Conservation (phyloP, 1,139 yeast species). For the Saccharomycopsis hybrid region DNA sequence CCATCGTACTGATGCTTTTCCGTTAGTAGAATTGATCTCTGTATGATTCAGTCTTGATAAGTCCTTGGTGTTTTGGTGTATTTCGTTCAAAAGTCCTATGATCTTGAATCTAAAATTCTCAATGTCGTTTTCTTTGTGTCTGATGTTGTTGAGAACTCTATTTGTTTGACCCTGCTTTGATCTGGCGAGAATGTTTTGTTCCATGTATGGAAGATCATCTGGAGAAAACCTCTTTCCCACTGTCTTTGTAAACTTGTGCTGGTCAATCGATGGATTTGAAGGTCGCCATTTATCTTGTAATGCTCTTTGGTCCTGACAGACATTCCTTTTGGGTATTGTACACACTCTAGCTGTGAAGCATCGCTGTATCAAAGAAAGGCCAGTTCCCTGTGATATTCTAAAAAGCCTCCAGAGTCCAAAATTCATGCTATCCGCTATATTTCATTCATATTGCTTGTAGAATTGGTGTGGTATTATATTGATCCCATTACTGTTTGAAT, state of each 20-base stretch:
- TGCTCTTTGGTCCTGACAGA: neutral
- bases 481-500: no score
- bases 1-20: neutral
- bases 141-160: neutral
- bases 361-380: neutral
- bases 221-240: no score
- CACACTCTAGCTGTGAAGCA: neutral
- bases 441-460: no score
- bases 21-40: neutral
- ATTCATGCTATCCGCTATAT: no score
- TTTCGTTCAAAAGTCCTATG: constrained; percentile 5
- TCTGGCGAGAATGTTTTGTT: constrained; percentile 1
- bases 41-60: neutral
- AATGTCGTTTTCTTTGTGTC: neutral
- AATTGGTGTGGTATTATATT: no score
- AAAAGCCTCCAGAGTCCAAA: no score
- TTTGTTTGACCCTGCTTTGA: constrained; percentile 5
- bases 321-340: neutral
- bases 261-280: no score
- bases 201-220: constrained; percentile 1
- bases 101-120: constrained; percentile 2
- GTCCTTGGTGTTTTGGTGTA: neutral
- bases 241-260: neutral
- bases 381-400: neutral
- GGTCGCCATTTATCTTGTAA: no score